Evolutionary conservation across 345 rosid genomes (phyloP), one percentile per base, ranked within the genome.

Genomic region (Aegle marmelos): DNA sequence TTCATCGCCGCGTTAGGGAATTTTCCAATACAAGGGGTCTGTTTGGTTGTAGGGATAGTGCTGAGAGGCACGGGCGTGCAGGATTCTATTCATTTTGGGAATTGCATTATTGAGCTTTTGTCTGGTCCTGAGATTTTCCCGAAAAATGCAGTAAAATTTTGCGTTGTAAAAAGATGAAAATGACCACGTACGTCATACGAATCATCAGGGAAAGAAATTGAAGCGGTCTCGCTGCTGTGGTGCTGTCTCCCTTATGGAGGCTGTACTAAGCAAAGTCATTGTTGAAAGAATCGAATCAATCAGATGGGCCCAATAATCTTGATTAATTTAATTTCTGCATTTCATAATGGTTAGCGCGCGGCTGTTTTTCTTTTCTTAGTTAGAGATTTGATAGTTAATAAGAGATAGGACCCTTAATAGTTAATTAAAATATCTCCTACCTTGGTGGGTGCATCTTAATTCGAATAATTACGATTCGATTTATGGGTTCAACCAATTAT

Each of bases 91-190:
- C 79, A 79, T 57, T 79, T 70, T 13, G 36, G 81, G 81, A 28
- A 79, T 64, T 65, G 72, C 39, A 82, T 84, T 79, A 73, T 84
- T 80, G 34, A 48, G 24, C 64, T 33, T 73, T 73, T 64, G 77
- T 76, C 79, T 7, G 59, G 70, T 76, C 60, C 57, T 24, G 70
- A 57, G 45, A 76, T 73, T 83, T 73, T 60, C 65, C 64, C 2
- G 50, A 62, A 57, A 61, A 53, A 54, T 69, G 59, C 68, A 28
- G 79, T 53, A 70, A 73, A 81, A 25, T 53, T 53, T 19, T 53
- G 27, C 27, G 19, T 50, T 36, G 58, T 33, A 34, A 27, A 74
- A 11, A 37, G 9, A 63, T 41, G 60, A 21, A 69, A 72, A 80
- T 30, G 70, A 59, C 53, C 6, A 50, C 36, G 58, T 61, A 63